A percentile compares a stretch with the other conserved stretches of the same genome.
phyloP scores from a whole-genome alignment of 768 basidiomycete genomes.

The Lactarius vividus region DNA sequence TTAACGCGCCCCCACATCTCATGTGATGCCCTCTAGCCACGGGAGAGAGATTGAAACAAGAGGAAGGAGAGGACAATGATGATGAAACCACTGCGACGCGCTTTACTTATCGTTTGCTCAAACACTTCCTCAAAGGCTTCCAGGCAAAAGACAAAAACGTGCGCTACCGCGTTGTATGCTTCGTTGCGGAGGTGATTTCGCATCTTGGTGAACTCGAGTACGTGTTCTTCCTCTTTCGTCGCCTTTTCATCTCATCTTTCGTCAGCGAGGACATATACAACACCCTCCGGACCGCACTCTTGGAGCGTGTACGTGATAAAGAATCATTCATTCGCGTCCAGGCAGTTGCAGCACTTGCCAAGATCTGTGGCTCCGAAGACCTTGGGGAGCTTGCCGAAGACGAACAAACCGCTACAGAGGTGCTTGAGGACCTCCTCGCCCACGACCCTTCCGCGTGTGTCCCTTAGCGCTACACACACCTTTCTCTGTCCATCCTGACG shows the following conservation, averaged over 20 bases:
- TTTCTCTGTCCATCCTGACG: constrained; percentile 1
- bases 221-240: constrained; percentile 32
- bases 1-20: not conserved
- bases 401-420: constrained; percentile 53
- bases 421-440: constrained; percentile 63
- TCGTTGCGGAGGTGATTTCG: constrained; percentile 76
- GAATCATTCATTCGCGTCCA: constrained; percentile 75
- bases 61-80: constrained; percentile 39
- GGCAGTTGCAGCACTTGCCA: constrained; percentile 75
- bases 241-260: not conserved
- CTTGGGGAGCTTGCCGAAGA: constrained; percentile 48
- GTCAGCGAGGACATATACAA: constrained; percentile 74
- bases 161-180: constrained; percentile 74
- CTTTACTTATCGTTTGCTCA: constrained; percentile 47
- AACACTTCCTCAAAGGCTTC: constrained; percentile 71
- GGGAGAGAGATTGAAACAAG: constrained; percentile 32
- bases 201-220: constrained; percentile 86
- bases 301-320: constrained; percentile 77
- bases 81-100: constrained; percentile 51
- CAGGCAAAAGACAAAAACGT: constrained; percentile 83
- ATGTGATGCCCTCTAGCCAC: constrained; percentile 33
- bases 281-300: constrained; percentile 55
- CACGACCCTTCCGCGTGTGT: constrained; percentile 78
- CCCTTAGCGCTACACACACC: not conserved
- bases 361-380: constrained; percentile 71